Base-by-base conservation (phyloP, 371 early-diverging fungal genomes). In the Cladochytrium tenue region DNA sequence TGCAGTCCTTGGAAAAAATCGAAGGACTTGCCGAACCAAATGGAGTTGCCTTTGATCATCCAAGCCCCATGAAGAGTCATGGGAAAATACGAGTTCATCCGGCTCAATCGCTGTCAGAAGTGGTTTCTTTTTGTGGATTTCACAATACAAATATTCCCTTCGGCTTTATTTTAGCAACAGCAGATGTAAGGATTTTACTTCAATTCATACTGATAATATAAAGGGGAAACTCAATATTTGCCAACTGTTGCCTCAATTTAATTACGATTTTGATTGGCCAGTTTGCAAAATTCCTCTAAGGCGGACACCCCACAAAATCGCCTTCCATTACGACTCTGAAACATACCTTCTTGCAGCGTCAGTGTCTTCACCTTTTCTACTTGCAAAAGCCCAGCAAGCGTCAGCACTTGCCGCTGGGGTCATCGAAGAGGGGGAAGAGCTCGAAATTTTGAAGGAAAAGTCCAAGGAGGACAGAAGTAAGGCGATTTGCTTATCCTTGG, bases 251-350 rank as follows among this genome's bases (percentile, higher is more conserved):
- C 75, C 81, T 20, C 86, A 90, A 20, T 77, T 92, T 27, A 88
- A 87, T 43, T 92, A 89, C 63, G 94, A 95, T 68, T 72, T 88
- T 69, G 88, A 89, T 34, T 94, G 94, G 94, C 92, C 96, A 0
- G 75, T 90, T 61, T 90, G 91, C 67, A 90, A 90, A 68, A 84
- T 94, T 3, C 88, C 88, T 0, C 74, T 95, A 17, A 87, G 88
- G 23, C 79, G 85, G 32, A 89, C 91, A 0, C 88, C 89, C 1
- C 91, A 92, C 64, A 83, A 88, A 56, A 80, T 96, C 28, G 77
- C 84, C 32, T 95, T 92, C 74, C 97, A 97, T 72, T 84, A 90
- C 5, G 70, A 88, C 2, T 89, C 92, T 64, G 86, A 89, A 32
- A 92, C 91, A 10, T 92, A 93, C 73, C 90, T 88, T 13, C 80